A percentile compares a stretch with the other conserved stretches of the same genome.
These are phyloP conservation scores for Vitis labrusca DNA, from an alignment of 164 flowering plant species.

Conservation along the genomic window DNA sequence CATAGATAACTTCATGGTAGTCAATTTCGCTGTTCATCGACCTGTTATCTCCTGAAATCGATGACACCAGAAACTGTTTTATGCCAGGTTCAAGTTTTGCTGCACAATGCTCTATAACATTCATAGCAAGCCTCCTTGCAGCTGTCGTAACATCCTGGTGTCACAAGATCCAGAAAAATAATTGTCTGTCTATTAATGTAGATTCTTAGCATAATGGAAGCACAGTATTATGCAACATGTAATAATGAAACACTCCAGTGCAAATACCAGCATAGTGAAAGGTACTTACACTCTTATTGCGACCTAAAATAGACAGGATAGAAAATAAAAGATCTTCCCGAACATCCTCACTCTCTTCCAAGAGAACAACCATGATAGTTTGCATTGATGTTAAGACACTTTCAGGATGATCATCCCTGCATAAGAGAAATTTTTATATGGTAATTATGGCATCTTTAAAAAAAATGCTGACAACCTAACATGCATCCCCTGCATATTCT, in stretches of 20 bases:
- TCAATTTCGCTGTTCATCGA: conserved; percentile 47
- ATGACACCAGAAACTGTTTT: conserved; percentile 84
- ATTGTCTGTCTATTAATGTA: conserved; percentile 9
- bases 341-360: conserved; percentile 96
- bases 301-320: conserved; percentile 72
- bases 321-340: conserved; percentile 62
- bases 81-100: conserved; percentile 82
- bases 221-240: conserved; percentile 5
- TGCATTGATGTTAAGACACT: conserved; percentile 80
- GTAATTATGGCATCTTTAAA: not conserved
- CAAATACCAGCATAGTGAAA: conserved; percentile 11
- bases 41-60: conserved; percentile 74
- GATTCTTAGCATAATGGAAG: conserved; percentile 3
- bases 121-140: conserved; percentile 89
- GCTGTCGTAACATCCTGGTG: conserved; percentile 61
- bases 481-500: not conserved
- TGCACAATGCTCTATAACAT: conserved; percentile 78
- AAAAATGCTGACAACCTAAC: not conserved
- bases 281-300: conserved; percentile 59
- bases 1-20: conserved; percentile 86
- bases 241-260: not conserved
- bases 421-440: conserved; percentile 12
- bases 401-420: conserved; percentile 93
- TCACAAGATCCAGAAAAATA: conserved; percentile 27
- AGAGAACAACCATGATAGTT: conserved; percentile 82